phyloP scores from a whole-genome alignment of 805 yeast genomes.

The Teunomyces panamensis region DNA sequence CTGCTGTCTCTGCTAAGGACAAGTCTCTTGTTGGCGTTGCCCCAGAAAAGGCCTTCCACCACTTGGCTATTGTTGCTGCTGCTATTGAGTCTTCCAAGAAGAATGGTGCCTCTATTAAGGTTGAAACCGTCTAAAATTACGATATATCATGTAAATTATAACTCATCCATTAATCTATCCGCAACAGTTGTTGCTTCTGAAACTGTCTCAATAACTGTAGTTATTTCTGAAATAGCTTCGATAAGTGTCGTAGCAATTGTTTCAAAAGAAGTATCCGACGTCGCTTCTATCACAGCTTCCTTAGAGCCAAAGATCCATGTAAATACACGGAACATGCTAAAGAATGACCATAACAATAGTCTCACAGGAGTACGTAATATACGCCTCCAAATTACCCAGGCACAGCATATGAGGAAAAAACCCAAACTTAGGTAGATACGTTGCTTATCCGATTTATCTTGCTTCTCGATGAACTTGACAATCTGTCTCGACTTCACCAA shows the following conservation, averaged over 20 bases:
- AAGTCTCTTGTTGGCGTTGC: constrained; percentile 53
- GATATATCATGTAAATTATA: neutral
- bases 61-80: constrained; percentile 86
- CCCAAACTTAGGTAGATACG: constrained; percentile 48
- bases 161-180: constrained; percentile 8
- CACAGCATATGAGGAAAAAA: constrained; percentile 43
- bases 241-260: neutral
- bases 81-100: constrained; percentile 65
- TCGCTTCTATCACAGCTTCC: no score
- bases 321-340: constrained; percentile 28
- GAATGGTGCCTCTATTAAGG: constrained; percentile 49
- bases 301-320: constrained; percentile 9
- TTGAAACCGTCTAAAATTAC: constrained; percentile 25
- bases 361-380: constrained; percentile 43
- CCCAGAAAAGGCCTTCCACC: constrained; percentile 88
- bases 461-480: constrained; percentile 50
- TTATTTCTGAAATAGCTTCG: neutral
- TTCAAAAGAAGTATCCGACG: neutral
- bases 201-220: neutral
- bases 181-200: neutral
- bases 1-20: constrained; percentile 62
- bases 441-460: constrained; percentile 47
- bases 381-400: constrained; percentile 51
- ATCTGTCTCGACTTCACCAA: constrained; percentile 42
- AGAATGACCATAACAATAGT: constrained; percentile 45